Base-by-base conservation (phyloP, 179 eudicot species). In the Silene coronaria region DNA sequence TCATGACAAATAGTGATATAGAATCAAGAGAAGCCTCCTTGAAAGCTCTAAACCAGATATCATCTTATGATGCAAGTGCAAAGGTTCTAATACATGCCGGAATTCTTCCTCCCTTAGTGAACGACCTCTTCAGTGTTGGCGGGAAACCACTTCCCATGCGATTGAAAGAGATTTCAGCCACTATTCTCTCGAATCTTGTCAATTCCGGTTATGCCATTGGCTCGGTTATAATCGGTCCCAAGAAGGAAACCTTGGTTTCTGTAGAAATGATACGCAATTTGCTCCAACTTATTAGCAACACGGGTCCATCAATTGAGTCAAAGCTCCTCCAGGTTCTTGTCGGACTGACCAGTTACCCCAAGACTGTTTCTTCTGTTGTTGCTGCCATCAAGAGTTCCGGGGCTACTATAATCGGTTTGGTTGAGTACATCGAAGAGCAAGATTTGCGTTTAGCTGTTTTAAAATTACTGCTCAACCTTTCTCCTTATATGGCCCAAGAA, bases 261-360 rank as follows among this genome's bases (percentile, higher is more conserved):
- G 97, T 90, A 82, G 88, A 89, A 23, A 87, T 70, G 13, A 81
- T 92, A 68, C 97, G 88, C 77, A 85, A 79, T 76, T 87, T 95
- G 24, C 91, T 95, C 72, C 89, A 87, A 53, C 89, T 95, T 32
- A 92, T 95, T 70, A 92, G 90, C 80, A 95, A 95, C 86, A 95
- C 99, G 3, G 97, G 97, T 32, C 97, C 97, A 0, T 84, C 92
- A 19, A 90, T 95, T 6, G 97, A 89, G 84, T 88, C 95, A 85
- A 92, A 92, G 81, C 97, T 92, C 57, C 85, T 95, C 74, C 92
- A 89, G 73, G 97, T 92, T 64, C 95, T 95, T 22, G 93, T 92
- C 12, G 97, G 99, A 76, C 91, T 95, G 58, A 95, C 99, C 10
- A 85, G 83, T 80, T 82, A 92, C 62, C 85, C 76, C 1, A 76